These are phyloP conservation scores for Pseudozyma sp. DNA, from an alignment of 1,284 basidiomycete species.

Conservation along the genomic window DNA sequence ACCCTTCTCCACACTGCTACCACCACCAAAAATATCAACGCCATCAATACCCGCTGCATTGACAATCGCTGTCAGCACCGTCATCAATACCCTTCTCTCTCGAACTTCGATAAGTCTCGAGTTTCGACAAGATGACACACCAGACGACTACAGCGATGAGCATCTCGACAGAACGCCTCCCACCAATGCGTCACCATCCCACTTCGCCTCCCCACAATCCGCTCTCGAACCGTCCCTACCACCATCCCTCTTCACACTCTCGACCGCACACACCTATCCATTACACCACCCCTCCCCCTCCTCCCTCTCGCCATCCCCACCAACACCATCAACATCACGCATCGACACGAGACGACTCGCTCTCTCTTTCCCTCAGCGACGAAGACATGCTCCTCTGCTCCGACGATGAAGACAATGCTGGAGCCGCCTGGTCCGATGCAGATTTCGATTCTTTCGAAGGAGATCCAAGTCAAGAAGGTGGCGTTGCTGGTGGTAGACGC, in stretches of 20 bases:
- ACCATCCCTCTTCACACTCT: background rate
- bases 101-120: too few species aligned
- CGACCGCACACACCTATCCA: background rate
- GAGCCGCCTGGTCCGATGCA: constrained; percentile 22
- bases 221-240: background rate
- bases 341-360: constrained; percentile 1
- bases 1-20: too few species aligned
- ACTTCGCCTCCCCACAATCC: background rate
- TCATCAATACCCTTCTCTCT: too few species aligned
- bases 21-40: too few species aligned
- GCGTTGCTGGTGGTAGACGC: background rate
- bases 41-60: too few species aligned
- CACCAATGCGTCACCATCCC: background rate
- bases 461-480: background rate
- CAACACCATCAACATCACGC: background rate
- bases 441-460: background rate
- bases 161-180: background rate
- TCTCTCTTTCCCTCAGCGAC: constrained; percentile 22
- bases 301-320: background rate
- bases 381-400: constrained; percentile 41
- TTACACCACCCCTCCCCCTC: background rate
- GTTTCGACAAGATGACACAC: too few species aligned
- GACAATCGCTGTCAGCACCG: too few species aligned
- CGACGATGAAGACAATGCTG: constrained; percentile 11
- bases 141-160: background rate